Conservation (phyloP, 306 rosid genomes). For the apple (Malus domestica) region DNA sequence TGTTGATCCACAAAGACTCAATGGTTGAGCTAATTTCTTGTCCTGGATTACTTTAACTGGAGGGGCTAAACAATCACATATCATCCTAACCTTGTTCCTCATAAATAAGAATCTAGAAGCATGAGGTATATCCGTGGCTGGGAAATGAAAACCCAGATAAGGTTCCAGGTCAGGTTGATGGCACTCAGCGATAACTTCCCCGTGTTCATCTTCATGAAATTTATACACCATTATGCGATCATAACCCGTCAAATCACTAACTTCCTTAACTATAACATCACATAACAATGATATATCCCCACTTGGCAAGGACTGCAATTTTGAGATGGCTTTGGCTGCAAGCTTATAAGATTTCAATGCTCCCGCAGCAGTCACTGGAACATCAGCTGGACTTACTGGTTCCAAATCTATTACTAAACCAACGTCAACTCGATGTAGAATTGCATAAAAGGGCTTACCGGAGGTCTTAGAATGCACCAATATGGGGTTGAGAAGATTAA, state of each 20-base stretch:
- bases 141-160: constrained; percentile 39
- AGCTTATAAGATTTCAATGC: constrained; percentile 47
- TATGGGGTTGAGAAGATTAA: constrained; percentile 38
- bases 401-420: constrained; percentile 41
- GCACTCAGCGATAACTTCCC: constrained; percentile 39
- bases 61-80: constrained; percentile 39
- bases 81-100: constrained; percentile 43
- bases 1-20: constrained; percentile 37
- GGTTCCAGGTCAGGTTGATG: constrained; percentile 31
- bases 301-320: constrained; percentile 36
- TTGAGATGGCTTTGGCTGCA: constrained; percentile 43
- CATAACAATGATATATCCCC: constrained; percentile 28
- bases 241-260: constrained; percentile 34
- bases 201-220: constrained; percentile 42
- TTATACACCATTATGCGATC: constrained; percentile 44
- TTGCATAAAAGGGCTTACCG: constrained; percentile 41
- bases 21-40: constrained; percentile 27
- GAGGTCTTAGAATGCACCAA: constrained; percentile 34
- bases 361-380: constrained; percentile 41
- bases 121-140: constrained; percentile 42
- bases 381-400: constrained; percentile 35
- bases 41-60: constrained; percentile 38
- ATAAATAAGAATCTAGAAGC: constrained; percentile 41
- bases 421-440: constrained; percentile 33
- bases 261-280: constrained; percentile 38